phyloP scores from a whole-genome alignment of 441 rosid genomes.

The Lepidium campestre region DNA sequence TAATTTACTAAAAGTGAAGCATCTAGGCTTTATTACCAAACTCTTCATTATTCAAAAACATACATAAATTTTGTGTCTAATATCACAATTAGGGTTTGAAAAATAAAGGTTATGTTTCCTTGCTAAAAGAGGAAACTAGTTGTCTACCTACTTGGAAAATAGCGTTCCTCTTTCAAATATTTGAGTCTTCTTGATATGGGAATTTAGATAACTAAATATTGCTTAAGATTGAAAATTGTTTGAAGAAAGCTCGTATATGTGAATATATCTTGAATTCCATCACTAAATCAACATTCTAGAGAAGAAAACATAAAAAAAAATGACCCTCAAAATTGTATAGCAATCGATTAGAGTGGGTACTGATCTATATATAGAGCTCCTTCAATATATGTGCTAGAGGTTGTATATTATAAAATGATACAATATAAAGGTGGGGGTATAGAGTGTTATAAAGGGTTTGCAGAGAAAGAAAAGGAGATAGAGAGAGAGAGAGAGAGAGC shows the following conservation, averaged over 20 bases:
- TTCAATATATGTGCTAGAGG: not conserved
- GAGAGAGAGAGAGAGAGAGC: not conserved
- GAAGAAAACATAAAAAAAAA: not conserved
- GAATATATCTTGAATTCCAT: not conserved
- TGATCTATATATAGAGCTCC: not conserved
- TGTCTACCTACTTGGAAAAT: too few relatives aligned
- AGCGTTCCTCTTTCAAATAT: too few relatives aligned
- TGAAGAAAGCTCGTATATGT: not conserved
- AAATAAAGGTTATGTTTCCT: slow-evolving; percentile 17
- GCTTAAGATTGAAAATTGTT: not conserved
- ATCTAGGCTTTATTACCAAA: slow-evolving; percentile 23
- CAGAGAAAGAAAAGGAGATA: slow-evolving; percentile 1
- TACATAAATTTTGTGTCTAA: not conserved
- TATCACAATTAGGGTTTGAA: slow-evolving; percentile 18
- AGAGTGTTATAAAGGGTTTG: slow-evolving; percentile 23
- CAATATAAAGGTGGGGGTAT: slow-evolving; percentile 14
- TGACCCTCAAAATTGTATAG: not conserved
- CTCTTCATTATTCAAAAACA: not conserved
- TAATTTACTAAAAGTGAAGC: slow-evolving; percentile 30
- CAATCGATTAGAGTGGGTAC: not conserved
- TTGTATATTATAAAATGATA: slow-evolving; percentile 5
- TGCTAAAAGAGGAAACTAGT: not conserved
- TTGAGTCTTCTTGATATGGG: not conserved
- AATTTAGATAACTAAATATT: not conserved
- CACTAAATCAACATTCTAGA: not conserved